A percentile compares a stretch with the other conserved stretches of the same genome.
phyloP scores from a whole-genome alignment of 73 alveolate genomes.

The Tetrahymena elliotti region DNA sequence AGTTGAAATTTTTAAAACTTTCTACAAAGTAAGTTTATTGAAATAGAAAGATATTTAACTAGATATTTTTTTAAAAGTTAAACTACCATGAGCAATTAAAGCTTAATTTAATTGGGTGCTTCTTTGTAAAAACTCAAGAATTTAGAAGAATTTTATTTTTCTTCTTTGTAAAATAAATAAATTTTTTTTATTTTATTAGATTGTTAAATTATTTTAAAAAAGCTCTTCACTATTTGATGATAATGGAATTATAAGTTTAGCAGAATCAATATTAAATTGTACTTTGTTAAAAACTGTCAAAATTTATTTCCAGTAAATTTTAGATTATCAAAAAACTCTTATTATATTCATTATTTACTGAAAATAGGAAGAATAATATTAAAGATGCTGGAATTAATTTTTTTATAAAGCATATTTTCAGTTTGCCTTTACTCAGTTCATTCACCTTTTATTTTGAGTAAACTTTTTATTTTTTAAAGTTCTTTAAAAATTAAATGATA shows the following conservation, averaged over 20 bases:
- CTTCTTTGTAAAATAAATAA: neutral
- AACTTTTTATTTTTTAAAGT: no score
- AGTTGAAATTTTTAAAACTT: neutral
- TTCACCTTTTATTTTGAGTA: neutral
- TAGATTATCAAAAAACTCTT: no score
- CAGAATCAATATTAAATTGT: neutral
- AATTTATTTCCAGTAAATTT: neutral
- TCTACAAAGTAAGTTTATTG: neutral
- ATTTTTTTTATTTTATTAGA: no score
- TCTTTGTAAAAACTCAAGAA: no score
- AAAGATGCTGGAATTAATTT: neutral
- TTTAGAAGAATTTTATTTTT: no score
- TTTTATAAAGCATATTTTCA: no score
- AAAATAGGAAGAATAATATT: neutral
- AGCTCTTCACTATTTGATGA: neutral
- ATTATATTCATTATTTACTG: neutral
- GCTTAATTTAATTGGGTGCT: neutral
- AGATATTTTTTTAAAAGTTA: neutral
- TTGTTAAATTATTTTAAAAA: no score
- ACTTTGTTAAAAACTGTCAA: neutral
- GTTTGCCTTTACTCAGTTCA: neutral
- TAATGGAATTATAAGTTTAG: neutral
- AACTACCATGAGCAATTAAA: neutral
- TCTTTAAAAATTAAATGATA: no score
- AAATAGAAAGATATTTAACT: neutral